Percentiles rank a stretch among this genome's conserved stretches.
Evolutionary conservation across 345 rosid genomes (phyloP).

Genomic region (Rubroshorea leprosula): DNA sequence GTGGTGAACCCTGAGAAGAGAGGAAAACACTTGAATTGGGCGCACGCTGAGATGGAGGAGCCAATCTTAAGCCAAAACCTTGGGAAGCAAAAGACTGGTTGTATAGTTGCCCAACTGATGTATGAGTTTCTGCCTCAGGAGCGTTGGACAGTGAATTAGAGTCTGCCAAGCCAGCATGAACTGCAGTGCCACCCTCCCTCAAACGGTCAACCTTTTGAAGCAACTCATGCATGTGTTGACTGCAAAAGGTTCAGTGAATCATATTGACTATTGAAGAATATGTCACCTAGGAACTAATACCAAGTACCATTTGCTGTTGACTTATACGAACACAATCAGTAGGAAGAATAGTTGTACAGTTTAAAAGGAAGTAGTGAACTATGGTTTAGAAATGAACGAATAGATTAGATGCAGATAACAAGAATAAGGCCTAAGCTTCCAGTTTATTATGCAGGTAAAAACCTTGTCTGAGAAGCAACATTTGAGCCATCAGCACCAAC

Average conservation of each 20-base stretch:
- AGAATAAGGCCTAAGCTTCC: slow-evolving; percentile 4
- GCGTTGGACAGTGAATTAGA: slow-evolving; percentile 12
- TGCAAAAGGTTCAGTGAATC: slow-evolving; percentile 13
- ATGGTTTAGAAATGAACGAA: background rate
- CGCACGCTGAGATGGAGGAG: slow-evolving; percentile 37
- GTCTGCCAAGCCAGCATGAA: slow-evolving; percentile 16
- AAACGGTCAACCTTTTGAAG: slow-evolving; percentile 32
- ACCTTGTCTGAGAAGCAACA: slow-evolving; percentile 31
- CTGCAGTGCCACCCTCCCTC: slow-evolving; percentile 18
- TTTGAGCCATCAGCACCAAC: slow-evolving; percentile 23
- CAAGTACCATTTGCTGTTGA: background rate
- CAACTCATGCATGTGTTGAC: slow-evolving; percentile 38
- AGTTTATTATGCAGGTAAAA: slow-evolving; percentile 6
- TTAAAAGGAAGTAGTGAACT: background rate
- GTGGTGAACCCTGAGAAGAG: slow-evolving; percentile 25
- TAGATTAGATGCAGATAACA: background rate
- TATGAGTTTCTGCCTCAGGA: slow-evolving; percentile 14
- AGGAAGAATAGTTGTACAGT: background rate
- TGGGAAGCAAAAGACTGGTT: slow-evolving; percentile 31
- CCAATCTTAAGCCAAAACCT: slow-evolving; percentile 46
- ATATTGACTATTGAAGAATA: background rate
- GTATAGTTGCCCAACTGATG: slow-evolving; percentile 15
- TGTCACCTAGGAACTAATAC: background rate
- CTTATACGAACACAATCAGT: background rate
- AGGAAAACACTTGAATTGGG: slow-evolving; percentile 17